These are phyloP conservation scores for Penicillium subrubescens DNA, from an alignment of 495 filamentous ascomycete species.

Conservation along the genomic window DNA sequence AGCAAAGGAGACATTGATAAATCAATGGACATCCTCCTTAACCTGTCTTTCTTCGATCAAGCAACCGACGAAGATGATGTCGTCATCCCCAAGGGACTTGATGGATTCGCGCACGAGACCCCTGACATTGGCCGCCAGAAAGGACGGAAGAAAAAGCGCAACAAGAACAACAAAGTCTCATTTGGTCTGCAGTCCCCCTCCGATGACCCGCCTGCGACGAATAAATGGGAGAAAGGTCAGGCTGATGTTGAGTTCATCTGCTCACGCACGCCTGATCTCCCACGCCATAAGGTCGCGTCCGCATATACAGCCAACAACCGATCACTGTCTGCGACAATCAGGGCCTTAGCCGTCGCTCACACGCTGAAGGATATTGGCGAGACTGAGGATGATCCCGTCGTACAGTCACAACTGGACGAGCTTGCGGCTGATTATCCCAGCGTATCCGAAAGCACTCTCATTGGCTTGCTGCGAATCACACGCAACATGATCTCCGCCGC, in stretches of 20 bases:
- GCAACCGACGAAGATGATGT: slow-evolving; percentile 45
- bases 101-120: slow-evolving; percentile 67
- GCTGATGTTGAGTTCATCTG: slow-evolving; percentile 63
- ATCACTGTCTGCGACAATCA: slow-evolving; percentile 59
- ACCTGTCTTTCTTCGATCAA: slow-evolving; percentile 69
- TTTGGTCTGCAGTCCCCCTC: slow-evolving; percentile 11
- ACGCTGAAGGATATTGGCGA: slow-evolving; percentile 31
- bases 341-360: slow-evolving; percentile 46
- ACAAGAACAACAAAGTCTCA: slow-evolving; percentile 22
- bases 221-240: slow-evolving; percentile 58
- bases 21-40: slow-evolving; percentile 82
- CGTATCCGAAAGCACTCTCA: slow-evolving; percentile 45
- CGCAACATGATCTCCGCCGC: slow-evolving; percentile 57
- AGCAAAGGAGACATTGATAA: slow-evolving; percentile 61
- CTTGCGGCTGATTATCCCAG: slow-evolving; percentile 56
- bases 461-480: slow-evolving; percentile 56
- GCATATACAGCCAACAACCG: slow-evolving; percentile 63
- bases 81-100: slow-evolving; percentile 67
- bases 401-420: slow-evolving; percentile 53
- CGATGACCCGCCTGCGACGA: slow-evolving; percentile 25
- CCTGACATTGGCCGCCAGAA: slow-evolving; percentile 37
- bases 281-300: slow-evolving; percentile 57
- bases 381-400: slow-evolving; percentile 44
- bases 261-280: slow-evolving; percentile 42
- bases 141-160: slow-evolving; percentile 46